A percentile compares a stretch with the other conserved stretches of the same genome.
Conservation (phyloP, 345 rosid genomes). For the Citrus glauca region DNA sequence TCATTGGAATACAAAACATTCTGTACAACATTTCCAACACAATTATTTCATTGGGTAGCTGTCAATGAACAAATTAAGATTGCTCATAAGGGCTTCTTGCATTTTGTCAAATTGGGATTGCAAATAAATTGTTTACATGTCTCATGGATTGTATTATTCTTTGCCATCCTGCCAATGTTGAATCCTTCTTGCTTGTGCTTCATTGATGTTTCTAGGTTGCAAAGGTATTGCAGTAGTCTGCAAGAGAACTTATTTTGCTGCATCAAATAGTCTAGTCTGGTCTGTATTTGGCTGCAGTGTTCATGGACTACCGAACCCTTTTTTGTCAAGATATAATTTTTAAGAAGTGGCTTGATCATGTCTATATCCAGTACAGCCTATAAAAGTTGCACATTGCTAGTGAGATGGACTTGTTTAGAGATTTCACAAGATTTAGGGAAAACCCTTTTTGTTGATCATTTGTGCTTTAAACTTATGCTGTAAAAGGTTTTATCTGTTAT, state of each 20-base stretch:
- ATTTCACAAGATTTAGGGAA: neutral
- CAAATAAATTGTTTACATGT: neutral
- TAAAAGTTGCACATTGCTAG: neutral
- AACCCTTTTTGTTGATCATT: neutral
- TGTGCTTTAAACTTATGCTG: neutral
- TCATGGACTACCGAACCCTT: neutral
- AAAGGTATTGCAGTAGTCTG: neutral
- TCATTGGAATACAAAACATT: neutral
- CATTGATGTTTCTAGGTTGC: neutral
- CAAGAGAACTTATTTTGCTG: neutral
- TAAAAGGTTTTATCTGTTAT: neutral
- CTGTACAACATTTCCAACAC: neutral
- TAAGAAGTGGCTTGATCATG: neutral
- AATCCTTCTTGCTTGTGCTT: neutral
- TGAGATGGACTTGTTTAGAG: neutral
- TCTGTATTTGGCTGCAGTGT: neutral
- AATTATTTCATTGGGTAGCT: neutral
- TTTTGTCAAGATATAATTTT: neutral
- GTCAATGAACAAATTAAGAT: neutral
- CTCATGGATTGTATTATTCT: neutral
- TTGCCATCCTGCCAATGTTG: neutral
- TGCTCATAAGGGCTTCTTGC: neutral
- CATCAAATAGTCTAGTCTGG: neutral
- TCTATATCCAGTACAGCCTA: neutral
- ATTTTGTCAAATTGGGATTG: neutral